phyloP scores from a whole-genome alignment of 176 grass and related monocot species.

The Zoysia japonica region DNA sequence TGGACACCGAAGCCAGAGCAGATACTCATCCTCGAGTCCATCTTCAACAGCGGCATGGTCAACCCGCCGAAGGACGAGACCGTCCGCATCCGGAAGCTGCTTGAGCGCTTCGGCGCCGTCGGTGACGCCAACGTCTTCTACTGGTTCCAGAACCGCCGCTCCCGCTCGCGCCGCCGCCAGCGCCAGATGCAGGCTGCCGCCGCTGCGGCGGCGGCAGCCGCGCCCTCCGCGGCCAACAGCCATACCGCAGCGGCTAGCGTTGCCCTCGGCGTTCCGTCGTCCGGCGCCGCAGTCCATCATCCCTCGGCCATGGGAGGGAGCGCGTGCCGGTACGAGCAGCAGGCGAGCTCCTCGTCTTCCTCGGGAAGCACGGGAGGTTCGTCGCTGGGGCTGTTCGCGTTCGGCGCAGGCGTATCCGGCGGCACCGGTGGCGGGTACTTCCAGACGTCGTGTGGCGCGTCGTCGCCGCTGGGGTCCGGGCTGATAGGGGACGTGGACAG shows the following conservation, averaged over 20 bases:
- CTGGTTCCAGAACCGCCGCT: slow-evolving; percentile 96
- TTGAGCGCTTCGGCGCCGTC: slow-evolving; percentile 81
- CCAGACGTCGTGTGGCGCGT: slow-evolving; percentile 48
- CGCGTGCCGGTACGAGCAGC: slow-evolving; percentile 52
- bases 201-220: slow-evolving; percentile 9
- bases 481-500: slow-evolving; percentile 45
- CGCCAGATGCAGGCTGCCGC: slow-evolving; percentile 85
- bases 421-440: slow-evolving; percentile 22
- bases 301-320: slow-evolving; percentile 40
- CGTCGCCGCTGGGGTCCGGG: slow-evolving; percentile 40
- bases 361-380: slow-evolving; percentile 50
- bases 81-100: slow-evolving; percentile 90
- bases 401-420: slow-evolving; percentile 1
- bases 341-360: slow-evolving; percentile 47
- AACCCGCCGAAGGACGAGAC: slow-evolving; percentile 94
- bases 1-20: slow-evolving; percentile 96
- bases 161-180: slow-evolving; percentile 84
- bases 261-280: slow-evolving; percentile 25
- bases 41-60: slow-evolving; percentile 97
- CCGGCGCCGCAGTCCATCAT: not conserved
- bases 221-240: slow-evolving; percentile 10
- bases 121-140: slow-evolving; percentile 98
- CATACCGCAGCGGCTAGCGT: slow-evolving; percentile 8
- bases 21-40: slow-evolving; percentile 95
- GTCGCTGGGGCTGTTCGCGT: slow-evolving; percentile 37